Conservation (phyloP, 208 protist species). For the Wallacemonas sp. region DNA sequence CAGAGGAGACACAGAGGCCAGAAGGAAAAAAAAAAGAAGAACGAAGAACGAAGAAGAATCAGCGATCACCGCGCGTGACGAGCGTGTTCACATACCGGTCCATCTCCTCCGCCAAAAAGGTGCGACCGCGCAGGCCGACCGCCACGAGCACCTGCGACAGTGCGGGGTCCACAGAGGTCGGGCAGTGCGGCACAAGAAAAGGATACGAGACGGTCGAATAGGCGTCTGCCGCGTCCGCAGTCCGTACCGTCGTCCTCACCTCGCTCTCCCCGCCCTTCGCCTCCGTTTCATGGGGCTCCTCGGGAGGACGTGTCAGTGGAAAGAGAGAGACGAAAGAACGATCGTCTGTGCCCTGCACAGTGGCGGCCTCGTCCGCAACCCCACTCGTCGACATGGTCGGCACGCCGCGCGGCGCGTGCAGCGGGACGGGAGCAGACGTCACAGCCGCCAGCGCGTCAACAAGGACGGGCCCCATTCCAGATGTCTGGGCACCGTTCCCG, state of each 20-base stretch:
- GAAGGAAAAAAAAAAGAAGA: too few relatives aligned
- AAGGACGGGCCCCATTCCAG: background rate
- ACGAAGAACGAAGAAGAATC: too few relatives aligned
- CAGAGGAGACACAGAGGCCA: too few relatives aligned
- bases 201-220: conserved; percentile 1
- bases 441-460: background rate
- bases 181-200: conserved; percentile 12
- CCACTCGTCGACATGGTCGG: too few relatives aligned
- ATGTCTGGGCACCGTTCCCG: background rate
- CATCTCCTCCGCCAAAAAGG: conserved; percentile 6
- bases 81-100: conserved; percentile 6
- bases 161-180: background rate
- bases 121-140: conserved; percentile 11
- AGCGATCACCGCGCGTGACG: conserved; percentile 2
- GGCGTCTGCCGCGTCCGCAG: background rate
- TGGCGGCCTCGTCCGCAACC: too few relatives aligned
- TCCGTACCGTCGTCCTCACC: background rate
- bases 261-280: too few relatives aligned
- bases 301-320: too few relatives aligned
- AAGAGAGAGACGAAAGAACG: too few relatives aligned
- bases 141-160: conserved; percentile 10
- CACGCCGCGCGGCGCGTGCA: too few relatives aligned
- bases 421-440: too few relatives aligned
- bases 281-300: too few relatives aligned
- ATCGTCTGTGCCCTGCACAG: too few relatives aligned